Evolutionary conservation across 208 protist genomes (phyloP), one percentile per base, ranked within the genome.

Genomic region (Vickermania spadyakhi): DNA sequence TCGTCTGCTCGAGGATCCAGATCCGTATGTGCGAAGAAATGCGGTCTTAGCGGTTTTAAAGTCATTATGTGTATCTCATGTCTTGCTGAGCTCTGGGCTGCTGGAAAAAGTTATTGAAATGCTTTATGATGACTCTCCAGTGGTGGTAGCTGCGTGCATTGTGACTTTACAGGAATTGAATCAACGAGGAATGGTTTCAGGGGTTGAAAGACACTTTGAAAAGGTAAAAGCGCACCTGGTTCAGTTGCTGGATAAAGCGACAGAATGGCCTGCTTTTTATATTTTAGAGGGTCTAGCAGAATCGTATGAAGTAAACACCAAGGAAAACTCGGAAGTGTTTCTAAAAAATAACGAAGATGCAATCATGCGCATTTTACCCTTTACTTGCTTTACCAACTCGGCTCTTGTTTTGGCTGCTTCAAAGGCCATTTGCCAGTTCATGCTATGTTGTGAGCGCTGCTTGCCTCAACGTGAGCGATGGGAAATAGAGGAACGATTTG

Each of bases 11-110:
- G 68, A 82, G 68, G 98, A 99, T 68, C 63, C 66, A 31, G 97
- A 99, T 67, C 92, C 98, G 29, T 99, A 99, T 71, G 98, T 99
- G 1, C 84, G 98, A 41, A 98, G 99, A 66, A 98, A 96, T 14
- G 97, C 98, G 2, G 98, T 87, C 4, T 80, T 99, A 29, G 97
- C 88, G 55, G 94, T 99, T 52, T 82, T 98, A 2, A 99, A 99
- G 75, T 69, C 99, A 13, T 99, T 97, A 71, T 90, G 97, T 66
- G 86, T 99, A 52, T 81, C 91, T 21, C 79, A 90, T 26, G 63
- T 96, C 1, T 86, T 94, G 1, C 72, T 92, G 36, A 86, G 98
- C 23, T 73, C 84, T 29, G 90, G 86, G 26, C 77, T 98, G 52
- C 66, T 97, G 41, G 87, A 97, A 30, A 70, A 73, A 56, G 73